A percentile compares a stretch with the other conserved stretches of the same genome.
These are phyloP conservation scores for Hanseniaspora meyeri DNA, from an alignment of 805 yeast genomes.

Conservation along the genomic window DNA sequence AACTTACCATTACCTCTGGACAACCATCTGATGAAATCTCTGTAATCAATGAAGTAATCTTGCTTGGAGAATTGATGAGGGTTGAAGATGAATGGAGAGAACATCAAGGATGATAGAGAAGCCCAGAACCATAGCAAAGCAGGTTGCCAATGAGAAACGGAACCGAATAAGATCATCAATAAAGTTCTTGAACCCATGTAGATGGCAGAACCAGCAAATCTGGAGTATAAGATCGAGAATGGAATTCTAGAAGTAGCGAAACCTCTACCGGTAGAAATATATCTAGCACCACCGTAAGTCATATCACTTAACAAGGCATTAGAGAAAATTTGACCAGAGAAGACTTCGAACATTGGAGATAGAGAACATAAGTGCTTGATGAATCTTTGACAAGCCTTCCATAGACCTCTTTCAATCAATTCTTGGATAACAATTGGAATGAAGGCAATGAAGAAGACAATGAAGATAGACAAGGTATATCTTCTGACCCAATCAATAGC, in stretches of 20 bases:
- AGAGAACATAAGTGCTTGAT: conserved; percentile 54
- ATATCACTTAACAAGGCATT: conserved; percentile 58
- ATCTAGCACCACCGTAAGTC: conserved; percentile 76
- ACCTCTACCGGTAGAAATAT: conserved; percentile 78
- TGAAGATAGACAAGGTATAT: conserved; percentile 67
- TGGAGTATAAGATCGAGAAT: conserved; percentile 58
- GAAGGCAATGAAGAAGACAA: conserved; percentile 70
- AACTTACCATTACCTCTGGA: conserved; percentile 83
- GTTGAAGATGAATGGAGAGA: conserved; percentile 89
- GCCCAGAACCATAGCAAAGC: conserved; percentile 97
- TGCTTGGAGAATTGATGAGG: conserved; percentile 97
- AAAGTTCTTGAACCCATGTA: conserved; percentile 73
- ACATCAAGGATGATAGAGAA: conserved; percentile 70
- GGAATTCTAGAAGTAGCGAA: conserved; percentile 73
- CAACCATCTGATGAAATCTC: conserved; percentile 83
- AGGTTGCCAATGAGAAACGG: conserved; percentile 79
- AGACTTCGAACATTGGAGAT: conserved; percentile 74
- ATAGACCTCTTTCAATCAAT: conserved; percentile 67
- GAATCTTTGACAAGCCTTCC: conserved; percentile 62
- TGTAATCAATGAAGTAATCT: conserved; percentile 91
- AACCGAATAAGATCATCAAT: conserved; percentile 59
- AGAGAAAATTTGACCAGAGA: conserved; percentile 68
- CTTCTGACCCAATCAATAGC: conserved; percentile 73
- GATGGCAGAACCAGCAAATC: conserved; percentile 72
- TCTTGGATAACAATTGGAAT: conserved; percentile 71